Evolutionary conservation across 495 filamentous ascomycete species (phyloP).

Genomic region (Staphylotrichum tortipilum): DNA sequence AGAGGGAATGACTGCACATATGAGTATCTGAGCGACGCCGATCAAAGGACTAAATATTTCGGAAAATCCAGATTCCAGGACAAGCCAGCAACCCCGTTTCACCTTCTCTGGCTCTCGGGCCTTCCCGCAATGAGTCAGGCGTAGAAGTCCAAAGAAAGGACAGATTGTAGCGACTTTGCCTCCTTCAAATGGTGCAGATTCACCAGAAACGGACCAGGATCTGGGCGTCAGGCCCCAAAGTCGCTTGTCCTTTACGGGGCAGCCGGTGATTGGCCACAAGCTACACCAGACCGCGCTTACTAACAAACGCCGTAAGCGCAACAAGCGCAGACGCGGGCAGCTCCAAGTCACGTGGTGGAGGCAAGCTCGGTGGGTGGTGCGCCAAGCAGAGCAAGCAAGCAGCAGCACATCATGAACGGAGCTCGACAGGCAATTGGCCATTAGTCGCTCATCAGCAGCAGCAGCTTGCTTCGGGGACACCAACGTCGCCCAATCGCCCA

Average conservation of each 20-base stretch:
- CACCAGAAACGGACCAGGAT: too few species aligned
- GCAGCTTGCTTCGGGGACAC: background rate
- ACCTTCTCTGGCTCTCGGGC: too few species aligned
- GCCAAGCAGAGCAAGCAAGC: too few species aligned
- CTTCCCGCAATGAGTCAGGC: conserved; percentile 16
- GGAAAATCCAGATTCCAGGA: background rate
- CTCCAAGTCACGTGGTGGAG: conserved; percentile 12
- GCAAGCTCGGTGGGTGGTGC: background rate
- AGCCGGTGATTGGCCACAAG: conserved; percentile 15
- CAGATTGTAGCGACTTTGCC: conserved; percentile 19
- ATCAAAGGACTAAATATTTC: too few species aligned
- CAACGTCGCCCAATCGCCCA: background rate
- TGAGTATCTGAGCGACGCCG: too few species aligned
- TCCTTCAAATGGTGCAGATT: background rate
- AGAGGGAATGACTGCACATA: too few species aligned
- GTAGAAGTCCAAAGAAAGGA: conserved; percentile 24
- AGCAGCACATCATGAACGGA: conserved; percentile 1
- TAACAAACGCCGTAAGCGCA: background rate
- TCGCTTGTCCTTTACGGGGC: conserved; percentile 24
- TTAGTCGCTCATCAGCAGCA: conserved; percentile 14
- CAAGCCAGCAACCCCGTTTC: too few species aligned
- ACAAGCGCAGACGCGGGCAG: too few species aligned
- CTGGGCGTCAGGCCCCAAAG: too few species aligned
- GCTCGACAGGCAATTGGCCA: conserved; percentile 3
- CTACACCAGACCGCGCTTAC: background rate